Evolutionary conservation across 495 filamentous ascomycete genomes (phyloP), one percentile per base, ranked within the genome.

Genomic region (Viridothelium virens): DNA sequence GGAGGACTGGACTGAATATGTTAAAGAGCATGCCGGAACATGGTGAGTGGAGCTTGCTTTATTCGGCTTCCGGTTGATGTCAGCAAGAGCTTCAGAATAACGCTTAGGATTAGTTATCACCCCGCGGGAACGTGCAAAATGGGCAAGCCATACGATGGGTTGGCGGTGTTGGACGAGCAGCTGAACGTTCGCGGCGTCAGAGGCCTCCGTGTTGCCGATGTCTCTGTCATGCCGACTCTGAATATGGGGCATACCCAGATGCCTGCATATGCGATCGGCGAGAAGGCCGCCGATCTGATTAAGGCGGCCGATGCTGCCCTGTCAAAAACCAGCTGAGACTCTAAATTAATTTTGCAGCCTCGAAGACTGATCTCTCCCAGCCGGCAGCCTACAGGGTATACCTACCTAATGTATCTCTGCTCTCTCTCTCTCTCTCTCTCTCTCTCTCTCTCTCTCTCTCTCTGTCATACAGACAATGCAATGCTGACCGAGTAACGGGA

Each of bases 161-260:
- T 77, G 72, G 79, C 83, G 6, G 85, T 88, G 0, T 77, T 87
- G 5, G 82, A 85, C 69, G 78, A 79, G 53, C 79, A 80, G 59
- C 75, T 86, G 48, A 72, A 77, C 2, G 83, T 86, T 2, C 73
- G 75, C 3, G 84, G 84, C 1, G 82, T 86, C 4, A 68, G 71
- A 6, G 77, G 81, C 0, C 71, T 86, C 61, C 75, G 84, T 0
- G 82, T 86, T 41, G 84, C 82, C 0, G 84, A 87, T 71, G 82
- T 79, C 37, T 83, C 80, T 63, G 78, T 82, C 38, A 84, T 87
- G 74, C 86, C 85, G 14, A 76, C 72, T 6, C 69, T 84, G 14
- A 79, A 81, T 48, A 80, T 81, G 9, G 82, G 83, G 14, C 84
- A 86, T 63, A 83, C 85, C 0, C 81, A 84, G 69, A 81, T 86